phyloP scores from a whole-genome alignment of 352 stramenopile species.

The Paralagenidium karlingii region DNA sequence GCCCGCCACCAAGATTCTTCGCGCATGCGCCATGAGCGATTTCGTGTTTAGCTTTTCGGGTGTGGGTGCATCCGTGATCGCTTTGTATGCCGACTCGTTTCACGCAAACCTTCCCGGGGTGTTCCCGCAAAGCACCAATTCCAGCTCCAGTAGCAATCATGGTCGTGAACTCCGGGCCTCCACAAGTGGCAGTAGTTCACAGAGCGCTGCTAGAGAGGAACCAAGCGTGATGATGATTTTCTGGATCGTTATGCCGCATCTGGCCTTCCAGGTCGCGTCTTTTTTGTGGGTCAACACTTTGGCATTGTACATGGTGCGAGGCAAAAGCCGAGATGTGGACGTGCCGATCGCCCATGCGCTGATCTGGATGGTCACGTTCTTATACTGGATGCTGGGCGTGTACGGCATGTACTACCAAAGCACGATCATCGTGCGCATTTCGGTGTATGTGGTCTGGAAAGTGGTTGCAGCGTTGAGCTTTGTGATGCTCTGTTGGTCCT shows the following conservation, averaged over 20 bases:
- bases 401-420: slow-evolving; percentile 51
- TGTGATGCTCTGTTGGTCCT: slow-evolving; percentile 39
- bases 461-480: slow-evolving; percentile 39
- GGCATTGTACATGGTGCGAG: slow-evolving; percentile 63
- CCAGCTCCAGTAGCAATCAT: no score
- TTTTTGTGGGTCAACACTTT: slow-evolving; percentile 71
- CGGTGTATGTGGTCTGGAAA: slow-evolving; percentile 67
- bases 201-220: no score
- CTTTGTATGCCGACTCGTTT: no score
- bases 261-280: slow-evolving; percentile 60
- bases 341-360: slow-evolving; percentile 60
- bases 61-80: no score
- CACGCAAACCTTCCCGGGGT: no score
- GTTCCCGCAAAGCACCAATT: no score
- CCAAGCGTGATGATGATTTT: no score
- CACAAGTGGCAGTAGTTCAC: no score
- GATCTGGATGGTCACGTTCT: slow-evolving; percentile 65
- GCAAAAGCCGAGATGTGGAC: slow-evolving; percentile 39
- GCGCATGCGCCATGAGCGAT: no score
- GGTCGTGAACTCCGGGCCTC: no score
- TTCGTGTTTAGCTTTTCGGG: no score
- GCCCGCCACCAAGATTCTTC: neutral
- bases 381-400: slow-evolving; percentile 65
- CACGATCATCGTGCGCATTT: slow-evolving; percentile 17
- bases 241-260: slow-evolving; percentile 54